Base-by-base conservation (phyloP, 176 grass and related monocot genomes). In the Lolium rigidum region DNA sequence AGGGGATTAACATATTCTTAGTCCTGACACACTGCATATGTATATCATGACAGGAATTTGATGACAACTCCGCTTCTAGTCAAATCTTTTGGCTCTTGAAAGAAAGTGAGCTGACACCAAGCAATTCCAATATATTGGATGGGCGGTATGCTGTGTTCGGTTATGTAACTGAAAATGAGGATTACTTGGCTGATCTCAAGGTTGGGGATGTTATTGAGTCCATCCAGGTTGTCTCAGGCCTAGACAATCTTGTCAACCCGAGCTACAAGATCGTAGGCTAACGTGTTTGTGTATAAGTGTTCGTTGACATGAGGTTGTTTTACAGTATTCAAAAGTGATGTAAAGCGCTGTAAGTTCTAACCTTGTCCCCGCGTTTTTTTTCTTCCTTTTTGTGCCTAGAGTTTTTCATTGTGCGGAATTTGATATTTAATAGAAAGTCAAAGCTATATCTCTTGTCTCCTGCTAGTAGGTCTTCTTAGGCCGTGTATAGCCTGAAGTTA, bases 1-100 rank as follows among this genome's bases (percentile, higher is more conserved):
- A 48, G 16, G 44, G 7, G 70, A 25, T n/a, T 74, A 38, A 15
- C 28, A 61, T 71, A 20, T 71, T 78, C 77, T 82, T 59, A 89
- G 18, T 72, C 61, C 72, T 79, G 51, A 89, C 20, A n/a, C 28
- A n/a, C 65, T 43, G 64, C 48, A 5, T 77, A 25, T 80, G 25
- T 43, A 80, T 80, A 56, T 21, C 38, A 24, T 76, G 76, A n/a
- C 90, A 99, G 97, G 97, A 99, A 94, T 99, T 99, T 65, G 97
- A 99, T 90, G 85, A 91, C 73, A 99, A 99, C 88, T 99, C 97
- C 20, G 92, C 81, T 80, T 99, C 97, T 22, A 99, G 94, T 77
- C 97, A 99, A 93, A 68, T 99, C 15, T 99, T 99, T 89, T 96
- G 97, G 97, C 94, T 99, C 47, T 80, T 96, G 49, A 99, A 99